phyloP scores from a whole-genome alignment of 164 flowering plant genomes.

The Kingdonia uniflora region DNA sequence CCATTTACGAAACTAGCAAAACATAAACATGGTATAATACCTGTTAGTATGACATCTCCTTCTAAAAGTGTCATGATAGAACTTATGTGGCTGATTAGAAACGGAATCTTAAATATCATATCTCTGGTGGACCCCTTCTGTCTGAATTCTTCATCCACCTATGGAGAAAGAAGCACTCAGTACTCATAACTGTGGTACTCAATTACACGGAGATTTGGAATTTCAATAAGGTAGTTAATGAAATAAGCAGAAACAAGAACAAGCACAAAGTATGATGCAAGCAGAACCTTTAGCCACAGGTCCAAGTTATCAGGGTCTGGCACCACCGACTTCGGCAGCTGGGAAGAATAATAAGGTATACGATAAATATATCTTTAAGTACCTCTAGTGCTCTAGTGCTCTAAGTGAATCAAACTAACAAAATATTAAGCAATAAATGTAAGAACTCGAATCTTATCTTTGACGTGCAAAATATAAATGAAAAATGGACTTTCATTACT shows the following conservation, averaged over 20 bases:
- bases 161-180: slow-evolving; percentile 5
- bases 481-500: slow-evolving; percentile 17
- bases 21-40: slow-evolving; percentile 21
- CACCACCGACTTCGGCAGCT: slow-evolving; percentile 60
- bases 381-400: no score
- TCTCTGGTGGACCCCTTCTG: slow-evolving; percentile 88
- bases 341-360: slow-evolving; percentile 11
- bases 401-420: no score
- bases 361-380: no score
- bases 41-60: slow-evolving; percentile 98
- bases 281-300: slow-evolving; percentile 74
- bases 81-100: slow-evolving; percentile 89
- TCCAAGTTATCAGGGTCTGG: slow-evolving; percentile 86
- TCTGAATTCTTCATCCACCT: slow-evolving; percentile 84
- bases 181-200: background rate
- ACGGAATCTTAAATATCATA: slow-evolving; percentile 93
- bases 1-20: no score
- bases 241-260: background rate
- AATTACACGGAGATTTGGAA: background rate
- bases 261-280: background rate
- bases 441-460: no score
- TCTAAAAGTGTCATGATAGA: slow-evolving; percentile 89
- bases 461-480: background rate
- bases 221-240: background rate
- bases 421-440: no score